A percentile compares a stretch with the other conserved stretches of the same genome.
These are phyloP conservation scores for Xanthoconium stramineum DNA, from an alignment of 768 basidiomycete species.

Conservation along the genomic window DNA sequence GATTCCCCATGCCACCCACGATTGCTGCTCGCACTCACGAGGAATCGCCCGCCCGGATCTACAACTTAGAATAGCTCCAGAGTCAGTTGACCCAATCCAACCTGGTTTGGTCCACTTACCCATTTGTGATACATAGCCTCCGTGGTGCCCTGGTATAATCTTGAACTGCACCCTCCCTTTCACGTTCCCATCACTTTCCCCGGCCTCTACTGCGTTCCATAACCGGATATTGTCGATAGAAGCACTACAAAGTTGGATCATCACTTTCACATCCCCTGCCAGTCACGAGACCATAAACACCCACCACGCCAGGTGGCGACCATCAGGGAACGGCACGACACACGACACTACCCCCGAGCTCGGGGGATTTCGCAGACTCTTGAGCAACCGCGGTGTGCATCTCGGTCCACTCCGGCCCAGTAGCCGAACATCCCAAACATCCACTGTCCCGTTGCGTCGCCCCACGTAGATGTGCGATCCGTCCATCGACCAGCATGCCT, in stretches of 20 bases:
- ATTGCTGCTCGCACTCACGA: constrained; percentile 91
- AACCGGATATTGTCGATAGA: constrained; percentile 90
- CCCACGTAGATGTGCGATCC: constrained; percentile 90
- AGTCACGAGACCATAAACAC: constrained; percentile 26
- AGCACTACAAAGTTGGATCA: constrained; percentile 49
- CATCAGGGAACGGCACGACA: constrained; percentile 87
- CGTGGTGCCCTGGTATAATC: constrained; percentile 94
- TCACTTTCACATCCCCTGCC: constrained; percentile 19
- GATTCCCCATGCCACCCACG: constrained; percentile 93
- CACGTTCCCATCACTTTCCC: constrained; percentile 60
- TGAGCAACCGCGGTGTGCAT: constrained; percentile 72
- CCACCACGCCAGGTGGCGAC: constrained; percentile 87
- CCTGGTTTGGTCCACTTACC: constrained; percentile 49
- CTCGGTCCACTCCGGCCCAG: constrained; percentile 60
- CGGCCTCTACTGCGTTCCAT: constrained; percentile 86
- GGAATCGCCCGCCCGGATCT: constrained; percentile 78
- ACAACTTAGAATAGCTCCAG: constrained; percentile 53
- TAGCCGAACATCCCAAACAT: constrained; percentile 92
- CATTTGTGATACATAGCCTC: constrained; percentile 91
- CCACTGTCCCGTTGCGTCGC: constrained; percentile 83
- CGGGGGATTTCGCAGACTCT: constrained; percentile 78
- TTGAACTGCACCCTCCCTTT: constrained; percentile 83
- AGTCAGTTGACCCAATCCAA: constrained; percentile 22
- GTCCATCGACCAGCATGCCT: constrained; percentile 95
- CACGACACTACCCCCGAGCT: constrained; percentile 92